Evolutionary conservation across 441 rosid species (phyloP).

Genomic region (Hypseocharis bilobata): DNA sequence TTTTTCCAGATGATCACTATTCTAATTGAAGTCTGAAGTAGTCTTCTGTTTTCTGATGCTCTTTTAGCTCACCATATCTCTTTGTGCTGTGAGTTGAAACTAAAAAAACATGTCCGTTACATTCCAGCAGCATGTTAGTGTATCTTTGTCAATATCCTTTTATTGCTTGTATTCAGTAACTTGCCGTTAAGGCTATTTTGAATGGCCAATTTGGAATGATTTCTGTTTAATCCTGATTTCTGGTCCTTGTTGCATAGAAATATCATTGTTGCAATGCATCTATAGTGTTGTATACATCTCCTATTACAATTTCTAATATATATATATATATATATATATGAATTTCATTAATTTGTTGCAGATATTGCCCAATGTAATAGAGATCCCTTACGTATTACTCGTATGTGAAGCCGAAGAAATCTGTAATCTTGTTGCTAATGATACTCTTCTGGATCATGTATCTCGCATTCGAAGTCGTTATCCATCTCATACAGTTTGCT

Average conservation of each 20-base stretch:
- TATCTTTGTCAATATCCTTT: too few relatives aligned
- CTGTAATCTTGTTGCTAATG: slow-evolving; percentile 58
- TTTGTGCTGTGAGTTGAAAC: too few relatives aligned
- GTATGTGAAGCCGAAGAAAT: slow-evolving; percentile 81
- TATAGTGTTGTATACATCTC: neutral
- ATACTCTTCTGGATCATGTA: slow-evolving; percentile 48
- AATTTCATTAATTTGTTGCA: slow-evolving; percentile 36
- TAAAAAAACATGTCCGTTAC: too few relatives aligned
- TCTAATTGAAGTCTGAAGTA: too few relatives aligned
- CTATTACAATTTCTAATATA: slow-evolving; percentile 11
- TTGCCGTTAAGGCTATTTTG: neutral
- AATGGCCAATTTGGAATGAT: neutral
- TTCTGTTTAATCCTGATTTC: neutral
- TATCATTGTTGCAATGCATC: neutral
- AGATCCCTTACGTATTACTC: slow-evolving; percentile 52
- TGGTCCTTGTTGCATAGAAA: neutral
- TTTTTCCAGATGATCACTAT: too few relatives aligned
- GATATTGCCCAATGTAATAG: slow-evolving; percentile 43
- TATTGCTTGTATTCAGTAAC: too few relatives aligned
- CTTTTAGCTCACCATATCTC: too few relatives aligned
- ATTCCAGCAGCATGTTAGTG: too few relatives aligned
- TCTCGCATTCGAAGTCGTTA: slow-evolving; percentile 48
- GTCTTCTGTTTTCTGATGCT: too few relatives aligned
- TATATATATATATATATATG: too few relatives aligned
- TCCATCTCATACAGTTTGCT: slow-evolving; percentile 76